Percentiles rank a stretch among this genome's conserved stretches.
Evolutionary conservation across 2,329 filamentous ascomycete species (phyloP).

Genomic region (Beauveria rudraprayagi): DNA sequence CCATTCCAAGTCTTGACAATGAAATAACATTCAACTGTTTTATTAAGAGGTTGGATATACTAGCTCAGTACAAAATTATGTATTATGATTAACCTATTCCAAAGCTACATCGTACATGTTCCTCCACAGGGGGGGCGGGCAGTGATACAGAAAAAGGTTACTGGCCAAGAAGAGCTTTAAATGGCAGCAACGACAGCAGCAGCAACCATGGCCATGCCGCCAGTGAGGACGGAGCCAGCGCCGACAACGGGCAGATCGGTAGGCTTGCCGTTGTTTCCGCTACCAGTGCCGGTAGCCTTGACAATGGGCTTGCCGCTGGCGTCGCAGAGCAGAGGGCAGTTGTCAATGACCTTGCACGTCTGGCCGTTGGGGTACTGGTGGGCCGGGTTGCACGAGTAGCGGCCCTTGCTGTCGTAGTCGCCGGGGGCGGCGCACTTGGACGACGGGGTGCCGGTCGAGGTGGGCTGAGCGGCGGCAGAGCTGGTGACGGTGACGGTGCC

Average conservation of each 20-base stretch:
- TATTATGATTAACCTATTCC: too few relatives aligned
- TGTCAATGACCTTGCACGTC: neutral
- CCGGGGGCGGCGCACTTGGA: neutral
- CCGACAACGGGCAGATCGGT: neutral
- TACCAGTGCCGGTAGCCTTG: neutral
- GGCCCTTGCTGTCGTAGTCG: neutral
- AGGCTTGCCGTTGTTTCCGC: too few relatives aligned
- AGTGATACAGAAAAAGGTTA: neutral
- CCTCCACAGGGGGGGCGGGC: too few relatives aligned
- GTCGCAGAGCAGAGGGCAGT: neutral
- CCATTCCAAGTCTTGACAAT: too few relatives aligned
- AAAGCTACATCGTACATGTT: too few relatives aligned
- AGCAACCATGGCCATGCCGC: neutral
- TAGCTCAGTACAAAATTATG: too few relatives aligned
- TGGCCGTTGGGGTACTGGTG: slow-evolving; percentile 4
- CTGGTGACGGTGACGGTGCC: too few relatives aligned
- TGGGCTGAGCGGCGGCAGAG: too few relatives aligned
- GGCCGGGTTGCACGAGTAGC: slow-evolving; percentile 5
- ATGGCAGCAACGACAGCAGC: neutral
- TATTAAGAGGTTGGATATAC: rapidly evolving
- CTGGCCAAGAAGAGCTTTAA: neutral
- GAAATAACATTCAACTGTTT: too few relatives aligned
- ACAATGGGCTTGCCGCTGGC: neutral
- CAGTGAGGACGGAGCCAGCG: neutral
- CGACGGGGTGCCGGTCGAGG: too few relatives aligned